Evolutionary conservation across 768 basidiomycete genomes (phyloP), one percentile per base, ranked within the genome.

Genomic region (Lactarius akahatsu): DNA sequence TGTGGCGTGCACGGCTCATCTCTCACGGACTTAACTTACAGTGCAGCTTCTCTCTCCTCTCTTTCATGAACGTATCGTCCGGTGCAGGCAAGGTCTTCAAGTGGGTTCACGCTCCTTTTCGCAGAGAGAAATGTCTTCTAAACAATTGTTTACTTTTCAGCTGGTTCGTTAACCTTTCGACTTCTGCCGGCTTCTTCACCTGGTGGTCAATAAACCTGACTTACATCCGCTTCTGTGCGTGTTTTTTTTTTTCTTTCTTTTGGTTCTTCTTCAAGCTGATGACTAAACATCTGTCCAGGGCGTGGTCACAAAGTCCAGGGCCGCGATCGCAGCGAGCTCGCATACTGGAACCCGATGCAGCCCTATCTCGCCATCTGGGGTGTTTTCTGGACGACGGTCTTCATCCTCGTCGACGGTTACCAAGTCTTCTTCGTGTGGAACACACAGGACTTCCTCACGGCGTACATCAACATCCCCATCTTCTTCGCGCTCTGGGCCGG

Each of bases 361-460:
- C 90, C 90, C 0, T 91, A 83, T 70, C 74, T 90, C 41, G 78
- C 89, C 18, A 86, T 84, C 74, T 90, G 89, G 85, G 90, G 86
- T 28, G 76, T 88, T 57, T 82, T 83, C 75, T 89, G 89, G 85
- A 85, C 81, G 15, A 57, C 77, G 2, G 71, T 90, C 71, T 86
- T 88, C 76, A 86, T 85, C 73, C 77, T 84, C 76, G 76, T 85
- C 74, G 83, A 79, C 71, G 83, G 83, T 8, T 81, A 83, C 71
- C 73, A 77, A 10, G 85, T 89, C 32, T 91, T 90, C 80, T 91
- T 83, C 77, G 63, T 79, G 61, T 90, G 86, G 77, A 82, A 80
- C 64, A 79, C 82, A 9, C 74, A 84, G 2, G 77, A 74, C 61
- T 91, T 86, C 76, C 72, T 85, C 66, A 79, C 76, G 64, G 71